phyloP scores from a whole-genome alignment of 345 rosid species.

The Cardiospermum halicacabum region DNA sequence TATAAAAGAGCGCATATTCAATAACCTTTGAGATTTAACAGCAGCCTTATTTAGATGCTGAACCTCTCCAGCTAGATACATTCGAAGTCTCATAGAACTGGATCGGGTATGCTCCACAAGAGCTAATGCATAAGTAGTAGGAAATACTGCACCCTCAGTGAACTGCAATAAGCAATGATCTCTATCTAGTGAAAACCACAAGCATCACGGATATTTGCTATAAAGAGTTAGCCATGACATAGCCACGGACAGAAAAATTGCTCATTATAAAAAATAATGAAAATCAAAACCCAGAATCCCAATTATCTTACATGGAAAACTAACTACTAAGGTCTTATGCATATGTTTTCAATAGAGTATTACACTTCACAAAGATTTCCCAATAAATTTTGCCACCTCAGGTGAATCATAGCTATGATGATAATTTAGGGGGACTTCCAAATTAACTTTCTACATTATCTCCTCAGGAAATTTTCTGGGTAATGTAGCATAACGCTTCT shows the following conservation, averaged over 20 bases:
- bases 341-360: background rate
- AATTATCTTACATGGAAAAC: background rate
- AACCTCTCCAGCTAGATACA: slow-evolving; percentile 76
- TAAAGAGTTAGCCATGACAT: background rate
- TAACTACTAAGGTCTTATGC: background rate
- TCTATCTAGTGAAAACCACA: slow-evolving; percentile 6
- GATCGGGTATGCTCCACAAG: slow-evolving; percentile 71
- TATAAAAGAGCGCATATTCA: slow-evolving; percentile 49
- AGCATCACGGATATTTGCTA: background rate
- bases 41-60: slow-evolving; percentile 34
- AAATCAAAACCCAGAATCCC: background rate
- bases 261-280: background rate
- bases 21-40: slow-evolving; percentile 45
- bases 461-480: too few relatives aligned
- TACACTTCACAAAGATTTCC: too few relatives aligned
- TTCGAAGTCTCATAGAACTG: slow-evolving; percentile 64
- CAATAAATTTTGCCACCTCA: too few relatives aligned
- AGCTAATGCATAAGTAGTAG: slow-evolving; percentile 82
- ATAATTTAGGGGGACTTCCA: too few relatives aligned
- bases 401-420: too few relatives aligned
- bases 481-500: too few relatives aligned
- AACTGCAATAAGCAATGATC: slow-evolving; percentile 41
- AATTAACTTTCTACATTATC: too few relatives aligned
- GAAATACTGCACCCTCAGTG: slow-evolving; percentile 43
- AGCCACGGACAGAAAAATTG: background rate